Evolutionary conservation across 1,139 yeast species (phyloP).

Genomic region (Kodamaea derodonti): DNA sequence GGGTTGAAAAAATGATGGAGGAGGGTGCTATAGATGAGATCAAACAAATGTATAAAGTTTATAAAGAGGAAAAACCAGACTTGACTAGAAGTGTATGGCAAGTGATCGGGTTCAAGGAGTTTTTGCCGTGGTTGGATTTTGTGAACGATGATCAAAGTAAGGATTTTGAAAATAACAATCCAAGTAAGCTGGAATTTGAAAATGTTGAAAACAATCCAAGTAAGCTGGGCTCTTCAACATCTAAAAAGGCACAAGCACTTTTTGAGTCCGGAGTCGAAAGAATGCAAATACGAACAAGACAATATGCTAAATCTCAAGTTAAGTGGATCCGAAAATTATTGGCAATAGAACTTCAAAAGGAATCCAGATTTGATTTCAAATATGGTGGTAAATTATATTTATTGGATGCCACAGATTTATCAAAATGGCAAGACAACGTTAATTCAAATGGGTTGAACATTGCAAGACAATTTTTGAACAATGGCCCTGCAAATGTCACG

Average conservation of each 20-base stretch:
- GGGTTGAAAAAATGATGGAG: slow-evolving; percentile 82
- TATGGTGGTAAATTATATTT: slow-evolving; percentile 65
- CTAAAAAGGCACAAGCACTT: slow-evolving; percentile 2
- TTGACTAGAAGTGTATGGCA: slow-evolving; percentile 85
- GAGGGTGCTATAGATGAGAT: slow-evolving; percentile 71
- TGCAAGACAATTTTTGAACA: slow-evolving; percentile 31
- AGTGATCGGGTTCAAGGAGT: slow-evolving; percentile 93
- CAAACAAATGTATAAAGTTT: slow-evolving; percentile 48
- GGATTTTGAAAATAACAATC: not conserved
- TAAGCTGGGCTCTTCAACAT: not conserved
- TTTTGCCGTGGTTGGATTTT: slow-evolving; percentile 65
- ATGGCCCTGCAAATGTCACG: slow-evolving; percentile 25
- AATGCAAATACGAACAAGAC: slow-evolving; percentile 83
- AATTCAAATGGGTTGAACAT: slow-evolving; percentile 51
- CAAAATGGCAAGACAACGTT: slow-evolving; percentile 57
- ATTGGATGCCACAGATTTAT: slow-evolving; percentile 73
- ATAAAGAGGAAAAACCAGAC: slow-evolving; percentile 38
- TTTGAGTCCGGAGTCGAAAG: slow-evolving; percentile 49
- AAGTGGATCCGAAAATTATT: slow-evolving; percentile 84
- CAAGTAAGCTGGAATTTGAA: not conserved
- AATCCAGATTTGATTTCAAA: slow-evolving; percentile 41
- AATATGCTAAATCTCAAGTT: slow-evolving; percentile 85
- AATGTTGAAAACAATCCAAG: not conserved
- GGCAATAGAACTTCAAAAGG: slow-evolving; percentile 56
- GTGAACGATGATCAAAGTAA: slow-evolving; percentile 10